These are phyloP conservation scores for Cordyceps fumosorosea DNA, from an alignment of 2,329 filamentous ascomycete species.

Conservation along the genomic window DNA sequence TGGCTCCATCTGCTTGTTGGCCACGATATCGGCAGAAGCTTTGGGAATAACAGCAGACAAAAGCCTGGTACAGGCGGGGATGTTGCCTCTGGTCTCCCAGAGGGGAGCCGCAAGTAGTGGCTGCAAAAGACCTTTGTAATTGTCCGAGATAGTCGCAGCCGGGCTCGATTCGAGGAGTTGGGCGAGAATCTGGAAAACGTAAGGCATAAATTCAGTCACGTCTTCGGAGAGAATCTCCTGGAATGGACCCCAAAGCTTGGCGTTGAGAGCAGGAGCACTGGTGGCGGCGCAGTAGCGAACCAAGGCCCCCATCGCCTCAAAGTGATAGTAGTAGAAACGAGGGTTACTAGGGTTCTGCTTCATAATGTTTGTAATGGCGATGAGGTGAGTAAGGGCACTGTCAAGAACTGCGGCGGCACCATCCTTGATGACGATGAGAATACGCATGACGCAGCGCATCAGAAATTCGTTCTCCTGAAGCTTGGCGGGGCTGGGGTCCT, in stretches of 20 bases:
- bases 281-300: slow-evolving; percentile 61
- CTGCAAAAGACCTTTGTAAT: slow-evolving; percentile 72
- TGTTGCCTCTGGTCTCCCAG: slow-evolving; percentile 90
- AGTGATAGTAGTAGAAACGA: slow-evolving; percentile 97
- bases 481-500: slow-evolving; percentile 77
- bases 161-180: slow-evolving; percentile 84
- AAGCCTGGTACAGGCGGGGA: slow-evolving; percentile 82
- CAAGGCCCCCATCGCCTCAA: slow-evolving; percentile 86
- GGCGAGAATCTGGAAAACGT: slow-evolving; percentile 92
- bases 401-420: slow-evolving; percentile 68
- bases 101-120: slow-evolving; percentile 74
- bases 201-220: slow-evolving; percentile 90
- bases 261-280: slow-evolving; percentile 68
- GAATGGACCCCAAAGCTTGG: slow-evolving; percentile 77
- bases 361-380: slow-evolving; percentile 87
- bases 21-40: slow-evolving; percentile 63
- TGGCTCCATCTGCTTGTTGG: slow-evolving; percentile 75
- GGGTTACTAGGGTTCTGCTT: slow-evolving; percentile 95
- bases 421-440: slow-evolving; percentile 88
- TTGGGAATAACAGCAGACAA: slow-evolving; percentile 78
- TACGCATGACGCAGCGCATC: slow-evolving; percentile 98
- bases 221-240: slow-evolving; percentile 72
- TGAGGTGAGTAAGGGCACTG: slow-evolving; percentile 72
- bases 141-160: slow-evolving; percentile 66
- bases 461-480: slow-evolving; percentile 98